These are phyloP conservation scores for Solanum ahanhuiri DNA, from an alignment of 257 asterid genomes.

Conservation along the genomic window DNA sequence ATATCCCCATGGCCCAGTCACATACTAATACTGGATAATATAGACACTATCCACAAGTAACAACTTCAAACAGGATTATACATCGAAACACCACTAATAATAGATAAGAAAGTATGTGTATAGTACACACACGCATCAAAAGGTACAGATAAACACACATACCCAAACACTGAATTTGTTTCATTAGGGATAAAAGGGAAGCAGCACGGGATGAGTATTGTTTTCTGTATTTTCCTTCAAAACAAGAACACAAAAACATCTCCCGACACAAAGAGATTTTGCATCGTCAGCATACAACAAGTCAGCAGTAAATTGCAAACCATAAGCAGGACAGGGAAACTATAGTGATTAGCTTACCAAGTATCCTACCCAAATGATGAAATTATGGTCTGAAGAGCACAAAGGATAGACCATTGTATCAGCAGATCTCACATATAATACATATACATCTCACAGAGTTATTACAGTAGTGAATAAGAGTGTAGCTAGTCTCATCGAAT, in stretches of 20 bases:
- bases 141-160: neutral
- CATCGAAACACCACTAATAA: neutral
- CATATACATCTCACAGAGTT: slow-evolving; percentile 4
- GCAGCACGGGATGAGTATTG: neutral
- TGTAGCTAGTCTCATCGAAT: neutral
- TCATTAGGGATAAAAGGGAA: neutral
- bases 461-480: neutral
- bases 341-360: neutral
- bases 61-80: neutral
- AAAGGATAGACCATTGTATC: neutral
- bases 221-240: neutral
- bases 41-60: neutral
- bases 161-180: neutral
- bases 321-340: neutral
- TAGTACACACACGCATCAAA: neutral
- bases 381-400: neutral
- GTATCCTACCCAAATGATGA: neutral
- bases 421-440: neutral
- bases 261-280: neutral
- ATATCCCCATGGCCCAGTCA: neutral
- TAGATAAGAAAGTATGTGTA: neutral
- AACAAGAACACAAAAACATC: neutral
- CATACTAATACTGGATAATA: neutral
- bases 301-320: neutral
- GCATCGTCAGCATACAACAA: neutral